Evolutionary conservation across 2,329 filamentous ascomycete genomes (phyloP).

Genomic region (Didymella pinodella): DNA sequence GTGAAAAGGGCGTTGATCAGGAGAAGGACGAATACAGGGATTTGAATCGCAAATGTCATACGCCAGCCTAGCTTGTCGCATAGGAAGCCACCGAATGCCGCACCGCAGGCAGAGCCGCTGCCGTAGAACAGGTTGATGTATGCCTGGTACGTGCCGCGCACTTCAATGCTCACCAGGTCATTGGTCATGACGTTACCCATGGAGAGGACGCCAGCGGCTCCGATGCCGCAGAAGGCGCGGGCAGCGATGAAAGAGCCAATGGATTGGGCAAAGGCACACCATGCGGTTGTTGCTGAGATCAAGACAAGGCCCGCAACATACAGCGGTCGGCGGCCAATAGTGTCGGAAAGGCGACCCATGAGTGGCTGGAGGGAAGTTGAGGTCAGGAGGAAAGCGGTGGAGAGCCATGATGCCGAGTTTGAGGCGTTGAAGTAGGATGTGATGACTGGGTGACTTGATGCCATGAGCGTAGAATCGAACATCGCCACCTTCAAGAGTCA

Average conservation of each 20-base stretch:
- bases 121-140: conserved; percentile 72
- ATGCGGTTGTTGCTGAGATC: conserved; percentile 70
- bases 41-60: conserved; percentile 68
- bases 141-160: conserved; percentile 75
- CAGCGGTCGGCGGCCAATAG: conserved; percentile 71
- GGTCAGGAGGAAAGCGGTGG: conserved; percentile 79
- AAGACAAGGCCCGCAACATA: conserved; percentile 70
- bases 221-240: conserved; percentile 74
- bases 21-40: conserved; percentile 58
- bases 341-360: conserved; percentile 76
- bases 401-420: conserved; percentile 83
- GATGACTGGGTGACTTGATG: conserved; percentile 80
- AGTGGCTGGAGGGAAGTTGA: conserved; percentile 79
- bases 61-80: conserved; percentile 76
- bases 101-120: conserved; percentile 61
- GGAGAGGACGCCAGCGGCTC: conserved; percentile 74
- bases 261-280: conserved; percentile 72
- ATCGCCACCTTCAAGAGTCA: conserved; percentile 43
- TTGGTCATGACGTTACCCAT: conserved; percentile 75
- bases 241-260: conserved; percentile 76
- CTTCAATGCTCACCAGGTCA: conserved; percentile 77
- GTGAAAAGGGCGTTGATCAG: conserved; percentile 55
- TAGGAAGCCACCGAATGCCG: conserved; percentile 73
- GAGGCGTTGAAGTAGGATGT: conserved; percentile 80
- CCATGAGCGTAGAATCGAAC: conserved; percentile 84